Evolutionary conservation across 139 green algal genomes (phyloP), one percentile per base, ranked within the genome.

Genomic region (Dunaliella sp.): DNA sequence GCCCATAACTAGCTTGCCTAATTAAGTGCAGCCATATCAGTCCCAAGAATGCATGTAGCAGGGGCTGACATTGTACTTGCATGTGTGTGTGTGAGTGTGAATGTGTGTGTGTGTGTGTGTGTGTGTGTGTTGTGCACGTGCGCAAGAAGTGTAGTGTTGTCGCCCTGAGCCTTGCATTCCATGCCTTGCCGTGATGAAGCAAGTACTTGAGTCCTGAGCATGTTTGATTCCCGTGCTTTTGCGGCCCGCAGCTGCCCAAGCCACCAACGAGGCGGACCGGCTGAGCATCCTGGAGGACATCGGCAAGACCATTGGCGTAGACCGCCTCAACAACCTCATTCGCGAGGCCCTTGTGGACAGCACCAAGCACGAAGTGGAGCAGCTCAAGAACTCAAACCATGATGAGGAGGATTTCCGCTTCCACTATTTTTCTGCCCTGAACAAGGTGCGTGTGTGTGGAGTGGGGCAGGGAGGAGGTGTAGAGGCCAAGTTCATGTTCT

Each of bases 261-360:
- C 85, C 28, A 88, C 85, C 0, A 36, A 83, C 7, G 36, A 76
- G 0, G 31, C 37, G 0, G 85, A 88, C 72, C 80, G 80, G 28
- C 31, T 36, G 0, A 73, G 78, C 59, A 88, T 88, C 85, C 85
- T 88, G 36, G 85, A 82, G 2, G 80, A 85, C 48, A 85, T 88
- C 22, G 79, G 85, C 0, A 34, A 80, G 36, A 79, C 38, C n/a
- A 73, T 77, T 26, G 85, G 85, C 1, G 32, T 32, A 25, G 28
- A 78, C 0, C 0, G 36, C 1, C 85, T 88, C 32, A 83, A 85
- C 80, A 58, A 33, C 2, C 31, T 34, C 80, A 83, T 88, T 33
- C 34, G 81, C 58, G 36, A 34, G 78, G 85, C 85, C 1, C 32
- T 88, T 0, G 38, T 88, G 72, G 38, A 88, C 76, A 38, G n/a